A percentile compares a stretch with the other conserved stretches of the same genome.
Conservation (phyloP, 2,329 filamentous ascomycete species). For the Fusarium agapanthi region DNA sequence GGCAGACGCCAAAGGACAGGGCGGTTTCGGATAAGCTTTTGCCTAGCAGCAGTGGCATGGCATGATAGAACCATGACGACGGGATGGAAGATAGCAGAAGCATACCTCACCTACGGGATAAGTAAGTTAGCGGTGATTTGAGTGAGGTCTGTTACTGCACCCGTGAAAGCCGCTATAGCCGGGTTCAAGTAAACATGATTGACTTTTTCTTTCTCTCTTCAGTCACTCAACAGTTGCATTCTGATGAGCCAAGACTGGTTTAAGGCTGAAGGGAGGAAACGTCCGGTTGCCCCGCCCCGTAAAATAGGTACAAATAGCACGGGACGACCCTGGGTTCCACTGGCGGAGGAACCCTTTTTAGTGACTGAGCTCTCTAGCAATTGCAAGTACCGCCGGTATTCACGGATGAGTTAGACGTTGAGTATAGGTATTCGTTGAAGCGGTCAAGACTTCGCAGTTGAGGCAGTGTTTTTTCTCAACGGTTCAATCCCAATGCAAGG, state of each 20-base stretch:
- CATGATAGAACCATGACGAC: constrained; percentile 20
- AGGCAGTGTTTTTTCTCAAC: not conserved
- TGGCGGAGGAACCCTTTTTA: not conserved
- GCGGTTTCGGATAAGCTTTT: constrained; percentile 22
- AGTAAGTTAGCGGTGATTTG: not conserved
- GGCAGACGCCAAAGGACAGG: not conserved
- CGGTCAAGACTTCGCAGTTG: not conserved
- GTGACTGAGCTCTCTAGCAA: not conserved
- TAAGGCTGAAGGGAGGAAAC: not conserved
- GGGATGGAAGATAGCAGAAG: not conserved
- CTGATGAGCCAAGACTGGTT: not conserved
- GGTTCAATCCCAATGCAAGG: not conserved
- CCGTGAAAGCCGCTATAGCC: constrained; percentile 1
- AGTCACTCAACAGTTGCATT: not conserved
- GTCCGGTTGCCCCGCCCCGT: not conserved
- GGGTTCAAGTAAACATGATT: not conserved
- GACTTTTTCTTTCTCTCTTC: not conserved
- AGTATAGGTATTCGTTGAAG: not conserved
- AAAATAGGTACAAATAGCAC: not conserved
- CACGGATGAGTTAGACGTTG: not conserved
- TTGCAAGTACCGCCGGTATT: not conserved
- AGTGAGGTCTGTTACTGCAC: not conserved
- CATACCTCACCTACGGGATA: not conserved
- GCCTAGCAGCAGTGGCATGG: not conserved
- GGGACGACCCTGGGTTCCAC: not conserved